These are phyloP conservation scores for Zygosaccharomyces bisporus DNA, from an alignment of 805 yeast species.

Conservation along the genomic window DNA sequence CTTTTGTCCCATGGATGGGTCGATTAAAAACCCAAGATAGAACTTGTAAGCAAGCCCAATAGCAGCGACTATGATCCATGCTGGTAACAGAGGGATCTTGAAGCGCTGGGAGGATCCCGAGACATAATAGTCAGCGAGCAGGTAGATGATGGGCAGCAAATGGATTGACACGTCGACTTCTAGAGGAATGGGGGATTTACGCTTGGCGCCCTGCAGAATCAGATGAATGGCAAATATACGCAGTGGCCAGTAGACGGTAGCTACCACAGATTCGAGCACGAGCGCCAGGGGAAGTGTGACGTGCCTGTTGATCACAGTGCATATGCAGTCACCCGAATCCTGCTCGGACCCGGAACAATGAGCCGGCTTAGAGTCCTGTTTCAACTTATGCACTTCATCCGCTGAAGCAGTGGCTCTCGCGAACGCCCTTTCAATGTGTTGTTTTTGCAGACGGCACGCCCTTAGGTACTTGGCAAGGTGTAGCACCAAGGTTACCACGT, in stretches of 20 bases:
- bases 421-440: neutral
- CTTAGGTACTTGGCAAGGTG: slow-evolving; percentile 26
- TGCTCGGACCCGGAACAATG: neutral
- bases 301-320: slow-evolving; percentile 20
- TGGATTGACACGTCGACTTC: slow-evolving; percentile 56
- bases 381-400: slow-evolving; percentile 7
- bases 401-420: slow-evolving; percentile 11
- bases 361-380: neutral
- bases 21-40: slow-evolving; percentile 47
- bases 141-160: slow-evolving; percentile 51
- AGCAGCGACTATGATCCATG: slow-evolving; percentile 39
- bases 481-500: slow-evolving; percentile 38
- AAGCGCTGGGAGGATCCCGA: slow-evolving; percentile 47
- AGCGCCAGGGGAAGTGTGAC: slow-evolving; percentile 48
- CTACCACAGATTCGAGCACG: slow-evolving; percentile 57
- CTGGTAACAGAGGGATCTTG: slow-evolving; percentile 34
- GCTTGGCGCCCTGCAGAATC: slow-evolving; percentile 40
- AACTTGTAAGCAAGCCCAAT: slow-evolving; percentile 52
- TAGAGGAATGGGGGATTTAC: slow-evolving; percentile 41
- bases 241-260: slow-evolving; percentile 67
- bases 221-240: slow-evolving; percentile 48
- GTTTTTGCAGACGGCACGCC: slow-evolving; percentile 1
- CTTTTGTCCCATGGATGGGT: slow-evolving; percentile 43
- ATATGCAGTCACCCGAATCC: slow-evolving; percentile 29
- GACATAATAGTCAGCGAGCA: slow-evolving; percentile 48